phyloP scores from a whole-genome alignment of 2,329 filamentous ascomycete species.

The Claviceps capensis region DNA sequence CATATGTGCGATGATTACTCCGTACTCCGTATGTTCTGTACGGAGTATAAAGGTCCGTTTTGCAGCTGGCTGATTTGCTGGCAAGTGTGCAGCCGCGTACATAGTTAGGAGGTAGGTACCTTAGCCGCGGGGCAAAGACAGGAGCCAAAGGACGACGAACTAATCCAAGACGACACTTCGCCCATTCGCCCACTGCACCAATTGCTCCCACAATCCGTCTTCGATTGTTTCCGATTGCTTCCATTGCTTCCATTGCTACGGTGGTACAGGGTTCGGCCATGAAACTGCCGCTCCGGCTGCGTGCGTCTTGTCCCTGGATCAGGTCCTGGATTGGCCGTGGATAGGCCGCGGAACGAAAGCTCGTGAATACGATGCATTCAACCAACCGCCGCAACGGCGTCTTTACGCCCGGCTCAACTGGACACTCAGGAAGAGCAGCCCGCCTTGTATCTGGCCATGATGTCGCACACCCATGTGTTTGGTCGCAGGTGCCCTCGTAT shows the following conservation, averaged over 20 bases:
- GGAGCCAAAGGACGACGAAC: too few relatives aligned
- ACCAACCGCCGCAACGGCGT: neutral
- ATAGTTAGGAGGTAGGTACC: neutral
- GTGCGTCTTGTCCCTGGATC: neutral
- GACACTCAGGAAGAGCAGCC: neutral
- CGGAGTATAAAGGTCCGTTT: neutral
- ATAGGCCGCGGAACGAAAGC: neutral
- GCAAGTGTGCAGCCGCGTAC: neutral
- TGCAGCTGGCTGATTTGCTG: conserved; percentile 1
- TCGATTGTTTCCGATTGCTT: too few relatives aligned
- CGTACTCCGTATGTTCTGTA: too few relatives aligned
- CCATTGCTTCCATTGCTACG: neutral
- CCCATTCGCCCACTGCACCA: too few relatives aligned
- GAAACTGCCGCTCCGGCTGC: conserved; percentile 2
- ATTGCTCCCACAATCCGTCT: too few relatives aligned
- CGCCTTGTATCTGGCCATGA: neutral
- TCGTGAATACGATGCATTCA: neutral
- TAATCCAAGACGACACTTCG: too few relatives aligned
- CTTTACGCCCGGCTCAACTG: neutral
- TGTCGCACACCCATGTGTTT: neutral
- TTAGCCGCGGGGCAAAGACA: neutral
- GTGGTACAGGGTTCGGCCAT: conserved; percentile 1
- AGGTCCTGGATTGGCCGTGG: neutral
- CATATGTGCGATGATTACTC: too few relatives aligned
- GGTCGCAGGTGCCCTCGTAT: neutral